Conservation (phyloP, 2,329 filamentous ascomycete genomes). For the Xylaria sp. region DNA sequence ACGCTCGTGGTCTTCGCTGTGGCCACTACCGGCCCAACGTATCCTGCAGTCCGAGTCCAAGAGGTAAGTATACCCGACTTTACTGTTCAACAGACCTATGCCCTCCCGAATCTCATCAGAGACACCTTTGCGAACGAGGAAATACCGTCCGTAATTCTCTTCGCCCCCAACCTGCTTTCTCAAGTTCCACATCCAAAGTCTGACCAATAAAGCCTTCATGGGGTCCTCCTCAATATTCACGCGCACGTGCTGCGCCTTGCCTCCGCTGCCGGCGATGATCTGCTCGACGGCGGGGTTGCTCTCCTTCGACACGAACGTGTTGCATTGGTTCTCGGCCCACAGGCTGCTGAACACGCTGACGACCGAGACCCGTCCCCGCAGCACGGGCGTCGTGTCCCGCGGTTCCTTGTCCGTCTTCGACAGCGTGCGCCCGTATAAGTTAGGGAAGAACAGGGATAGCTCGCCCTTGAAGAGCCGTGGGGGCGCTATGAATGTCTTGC, state of each 20-base stretch:
- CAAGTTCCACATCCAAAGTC: constrained; percentile 66
- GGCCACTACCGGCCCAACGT: constrained; percentile 89
- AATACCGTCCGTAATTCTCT: constrained; percentile 69
- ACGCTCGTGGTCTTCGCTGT: constrained; percentile 72
- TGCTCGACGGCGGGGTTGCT: constrained; percentile 77
- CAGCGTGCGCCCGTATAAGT: constrained; percentile 84
- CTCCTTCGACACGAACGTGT: constrained; percentile 73
- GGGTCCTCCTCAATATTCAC: constrained; percentile 89
- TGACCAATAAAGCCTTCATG: constrained; percentile 70
- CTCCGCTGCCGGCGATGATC: constrained; percentile 64
- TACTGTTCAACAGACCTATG: constrained; percentile 82
- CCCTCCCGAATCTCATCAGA: constrained; percentile 70
- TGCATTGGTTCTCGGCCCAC: constrained; percentile 87
- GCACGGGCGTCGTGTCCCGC: constrained; percentile 78
- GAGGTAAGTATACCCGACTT: constrained; percentile 93
- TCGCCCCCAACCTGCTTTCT: constrained; percentile 60
- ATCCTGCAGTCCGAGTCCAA: constrained; percentile 89
- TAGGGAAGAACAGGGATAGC: constrained; percentile 90
- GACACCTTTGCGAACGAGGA: constrained; percentile 68
- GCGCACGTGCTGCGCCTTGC: constrained; percentile 78
- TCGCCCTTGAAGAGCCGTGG: constrained; percentile 85
- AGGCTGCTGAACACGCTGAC: constrained; percentile 83
- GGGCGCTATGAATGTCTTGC: constrained; percentile 91
- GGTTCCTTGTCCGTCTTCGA: constrained; percentile 63
- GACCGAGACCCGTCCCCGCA: constrained; percentile 79